Evolutionary conservation across 164 flowering plant genomes (phyloP).

Genomic region (Tetrastigma voinierianum): DNA sequence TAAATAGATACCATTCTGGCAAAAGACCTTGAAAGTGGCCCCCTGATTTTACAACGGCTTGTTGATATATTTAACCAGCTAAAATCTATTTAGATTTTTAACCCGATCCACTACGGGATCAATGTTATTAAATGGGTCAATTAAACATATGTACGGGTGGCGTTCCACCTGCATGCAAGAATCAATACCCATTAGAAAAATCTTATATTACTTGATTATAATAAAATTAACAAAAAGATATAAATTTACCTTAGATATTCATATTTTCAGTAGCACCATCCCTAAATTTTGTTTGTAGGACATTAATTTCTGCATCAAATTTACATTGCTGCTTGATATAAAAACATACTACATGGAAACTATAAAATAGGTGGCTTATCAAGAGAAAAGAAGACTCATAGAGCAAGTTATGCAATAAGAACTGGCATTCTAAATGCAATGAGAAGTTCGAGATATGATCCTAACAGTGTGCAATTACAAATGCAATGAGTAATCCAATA

Average conservation of each 20-base stretch:
- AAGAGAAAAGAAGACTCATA: background rate
- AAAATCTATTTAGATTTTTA: slow-evolving; percentile 70
- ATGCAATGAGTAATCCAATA: too few relatives aligned
- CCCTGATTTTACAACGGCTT: slow-evolving; percentile 49
- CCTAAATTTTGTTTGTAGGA: background rate
- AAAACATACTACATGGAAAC: too few relatives aligned
- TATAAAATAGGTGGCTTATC: background rate
- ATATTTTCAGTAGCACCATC: background rate
- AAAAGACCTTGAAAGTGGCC: slow-evolving; percentile 74
- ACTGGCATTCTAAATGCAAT: background rate
- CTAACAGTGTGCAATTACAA: too few relatives aligned
- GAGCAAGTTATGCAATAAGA: background rate
- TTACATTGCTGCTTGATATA: background rate
- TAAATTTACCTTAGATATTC: background rate
- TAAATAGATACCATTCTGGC: slow-evolving; percentile 15
- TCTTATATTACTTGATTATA: too few relatives aligned
- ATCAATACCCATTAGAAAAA: slow-evolving; percentile 6
- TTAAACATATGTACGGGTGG: slow-evolving; percentile 46
- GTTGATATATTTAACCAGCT: slow-evolving; percentile 50
- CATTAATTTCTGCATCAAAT: background rate
- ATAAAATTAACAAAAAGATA: background rate
- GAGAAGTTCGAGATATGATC: background rate
- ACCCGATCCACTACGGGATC: slow-evolving; percentile 78
- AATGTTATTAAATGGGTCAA: slow-evolving; percentile 63
- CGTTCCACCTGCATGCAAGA: slow-evolving; percentile 36